Evolutionary conservation across 73 alveolate species (phyloP), one percentile per base, ranked within the genome.

Genomic region (Blepharisma japonicum): DNA sequence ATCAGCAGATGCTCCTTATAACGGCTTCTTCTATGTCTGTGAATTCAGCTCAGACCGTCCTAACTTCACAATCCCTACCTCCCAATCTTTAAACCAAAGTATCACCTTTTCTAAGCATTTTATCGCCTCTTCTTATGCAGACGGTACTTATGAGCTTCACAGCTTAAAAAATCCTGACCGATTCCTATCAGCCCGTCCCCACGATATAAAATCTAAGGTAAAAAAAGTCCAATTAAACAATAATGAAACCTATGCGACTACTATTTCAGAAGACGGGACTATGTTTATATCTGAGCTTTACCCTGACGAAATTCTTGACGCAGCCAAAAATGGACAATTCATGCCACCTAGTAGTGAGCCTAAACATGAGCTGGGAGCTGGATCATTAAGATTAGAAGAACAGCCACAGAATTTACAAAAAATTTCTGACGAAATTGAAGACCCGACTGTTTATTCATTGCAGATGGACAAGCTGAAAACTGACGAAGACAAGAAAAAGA

Each of bases 191-290:
- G 56, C 82, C 74, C 83, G 85, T 68, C 77, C 89, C 84, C 98
- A 93, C 78, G 98, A 93, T 83, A 89, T 85, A 45, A 47, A 51
- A 25, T 96, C 97, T 3, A 74, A 81, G 32, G 83, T 91, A 27
- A 80, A 86, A 32, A 79, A 87, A 67, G 97, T 80, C 32, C 50
- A 46, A 23, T 50, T 91, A 71, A 88, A 89, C 82, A 71, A 67
- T 55, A 89, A 91, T 7, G 92, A 90, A 77, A 85, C 85, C 21
- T 80, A 80, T 32, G 81, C 81, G 0, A 27, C 91, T 45, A 68
- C 95, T 14, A 92, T 91, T 38, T 93, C 95, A 56, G 89, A 79
- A 51, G 98, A 93, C 78, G 96, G 98, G 20, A 83, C 95, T 32
- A 38, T 93, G 56, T 91, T 80, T 79, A 86, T 91, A 55, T 83